phyloP scores from a whole-genome alignment of 2,329 filamentous ascomycete genomes.

The Orbilia brochopaga region DNA sequence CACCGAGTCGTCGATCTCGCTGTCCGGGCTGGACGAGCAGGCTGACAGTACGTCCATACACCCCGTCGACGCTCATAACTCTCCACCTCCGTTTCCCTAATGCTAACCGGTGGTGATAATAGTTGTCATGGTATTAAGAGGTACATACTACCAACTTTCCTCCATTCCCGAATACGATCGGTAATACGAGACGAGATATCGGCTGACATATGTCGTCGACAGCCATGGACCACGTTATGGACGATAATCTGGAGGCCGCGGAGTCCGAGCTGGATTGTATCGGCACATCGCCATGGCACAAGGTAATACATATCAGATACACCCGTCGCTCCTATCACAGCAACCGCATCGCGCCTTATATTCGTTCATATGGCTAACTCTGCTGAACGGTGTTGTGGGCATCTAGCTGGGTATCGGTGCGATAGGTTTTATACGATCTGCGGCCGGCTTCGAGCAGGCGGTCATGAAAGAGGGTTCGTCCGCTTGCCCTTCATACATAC shows the following conservation, averaged over 20 bases:
- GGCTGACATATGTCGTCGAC: conserved; percentile 1
- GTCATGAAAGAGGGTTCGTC: conserved; percentile 75
- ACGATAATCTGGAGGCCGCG: conserved; percentile 86
- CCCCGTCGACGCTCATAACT: not conserved
- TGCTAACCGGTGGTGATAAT: not conserved
- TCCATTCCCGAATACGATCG: no score
- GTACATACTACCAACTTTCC: conserved; percentile 15
- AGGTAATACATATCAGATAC: conserved; percentile 59
- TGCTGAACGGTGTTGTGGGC: not conserved
- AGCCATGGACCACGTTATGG: conserved; percentile 69
- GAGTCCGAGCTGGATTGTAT: conserved; percentile 71
- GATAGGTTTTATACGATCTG: conserved; percentile 81
- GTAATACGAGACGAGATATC: no score
- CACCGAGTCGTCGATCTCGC: conserved; percentile 35
- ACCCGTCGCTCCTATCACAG: not conserved
- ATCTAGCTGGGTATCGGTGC: conserved; percentile 76
- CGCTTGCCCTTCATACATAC: conserved; percentile 17
- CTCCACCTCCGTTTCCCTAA: not conserved
- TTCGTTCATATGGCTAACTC: conserved; percentile 2
- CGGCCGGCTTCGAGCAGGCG: conserved; percentile 89
- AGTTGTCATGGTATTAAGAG: conserved; percentile 42
- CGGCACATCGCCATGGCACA: conserved; percentile 84
- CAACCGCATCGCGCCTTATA: no score
- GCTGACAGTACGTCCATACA: conserved; percentile 34
- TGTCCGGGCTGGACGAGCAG: conserved; percentile 44